phyloP scores from a whole-genome alignment of 768 basidiomycete genomes.

The Phylloporus scabripes region DNA sequence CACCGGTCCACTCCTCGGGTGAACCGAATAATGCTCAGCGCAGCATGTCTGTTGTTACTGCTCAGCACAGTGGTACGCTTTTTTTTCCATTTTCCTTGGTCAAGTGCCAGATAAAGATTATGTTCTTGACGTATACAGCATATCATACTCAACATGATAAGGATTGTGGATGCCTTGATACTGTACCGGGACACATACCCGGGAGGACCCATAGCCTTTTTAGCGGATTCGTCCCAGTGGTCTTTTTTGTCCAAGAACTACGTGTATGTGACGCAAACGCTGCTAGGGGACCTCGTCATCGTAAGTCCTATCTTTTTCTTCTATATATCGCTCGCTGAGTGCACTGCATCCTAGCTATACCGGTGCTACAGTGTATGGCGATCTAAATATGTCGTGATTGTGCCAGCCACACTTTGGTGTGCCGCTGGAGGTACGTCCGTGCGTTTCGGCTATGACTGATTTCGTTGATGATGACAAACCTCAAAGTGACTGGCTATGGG shows the following conservation, averaged over 20 bases:
- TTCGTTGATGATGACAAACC: background rate
- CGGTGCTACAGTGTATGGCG: slow-evolving; percentile 27
- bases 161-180: slow-evolving; percentile 19
- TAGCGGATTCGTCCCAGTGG: slow-evolving; percentile 17
- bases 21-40: slow-evolving; percentile 12
- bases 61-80: slow-evolving; percentile 21
- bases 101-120: background rate
- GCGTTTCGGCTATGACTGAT: background rate
- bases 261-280: slow-evolving; percentile 14
- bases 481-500: slow-evolving; percentile 13
- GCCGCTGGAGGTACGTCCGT: slow-evolving; percentile 13
- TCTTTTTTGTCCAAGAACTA: slow-evolving; percentile 24
- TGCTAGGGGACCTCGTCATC: slow-evolving; percentile 18
- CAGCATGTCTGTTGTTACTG: slow-evolving; percentile 18
- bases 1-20: slow-evolving; percentile 3
- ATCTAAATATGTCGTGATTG: slow-evolving; percentile 12
- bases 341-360: slow-evolving; percentile 4
- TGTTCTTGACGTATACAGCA: slow-evolving; percentile 6
- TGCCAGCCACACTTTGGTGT: slow-evolving; percentile 23
- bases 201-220: slow-evolving; percentile 22
- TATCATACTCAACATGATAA: slow-evolving; percentile 13
- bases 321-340: background rate
- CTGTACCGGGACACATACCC: slow-evolving; percentile 14
- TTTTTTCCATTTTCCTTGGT: background rate
- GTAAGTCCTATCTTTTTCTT: too few relatives aligned